A percentile compares a stretch with the other conserved stretches of the same genome.
Evolutionary conservation across 768 basidiomycete genomes (phyloP).

Genomic region (Tylopilus balloui): DNA sequence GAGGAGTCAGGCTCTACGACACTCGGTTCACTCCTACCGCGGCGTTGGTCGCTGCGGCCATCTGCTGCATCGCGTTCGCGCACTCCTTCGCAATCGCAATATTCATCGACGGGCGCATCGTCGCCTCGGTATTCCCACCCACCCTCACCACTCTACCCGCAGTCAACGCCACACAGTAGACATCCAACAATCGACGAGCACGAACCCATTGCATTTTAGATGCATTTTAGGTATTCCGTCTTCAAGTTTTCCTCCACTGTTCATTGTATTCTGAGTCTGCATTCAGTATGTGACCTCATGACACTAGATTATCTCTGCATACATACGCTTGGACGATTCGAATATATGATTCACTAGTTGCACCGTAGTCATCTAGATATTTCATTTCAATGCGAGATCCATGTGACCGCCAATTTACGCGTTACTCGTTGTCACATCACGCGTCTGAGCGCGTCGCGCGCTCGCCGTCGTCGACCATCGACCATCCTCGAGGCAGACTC

Average conservation of each 20-base stretch:
- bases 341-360: neutral
- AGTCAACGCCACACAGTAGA: constrained; percentile 27
- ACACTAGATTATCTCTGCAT: constrained; percentile 7
- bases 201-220: constrained; percentile 15
- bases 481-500: neutral
- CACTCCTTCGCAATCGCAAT: constrained; percentile 30
- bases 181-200: constrained; percentile 33
- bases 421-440: constrained; percentile 17
- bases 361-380: constrained; percentile 2
- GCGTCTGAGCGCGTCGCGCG: constrained; percentile 9
- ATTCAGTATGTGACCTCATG: constrained; percentile 6
- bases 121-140: constrained; percentile 30
- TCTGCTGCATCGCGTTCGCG: constrained; percentile 29
- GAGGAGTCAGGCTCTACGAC: constrained; percentile 35
- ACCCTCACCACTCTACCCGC: constrained; percentile 28
- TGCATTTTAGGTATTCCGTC: neutral
- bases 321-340: constrained; percentile 1
- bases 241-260: constrained; percentile 2
- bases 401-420: neutral
- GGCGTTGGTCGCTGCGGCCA: constrained; percentile 31
- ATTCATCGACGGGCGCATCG: constrained; percentile 28
- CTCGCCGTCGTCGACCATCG: constrained; percentile 1
- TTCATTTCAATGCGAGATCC: neutral
- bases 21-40: constrained; percentile 31
- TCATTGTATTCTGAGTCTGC: constrained; percentile 2